phyloP scores from a whole-genome alignment of 2,329 filamentous ascomycete species.

The Aspergillus sp. region DNA sequence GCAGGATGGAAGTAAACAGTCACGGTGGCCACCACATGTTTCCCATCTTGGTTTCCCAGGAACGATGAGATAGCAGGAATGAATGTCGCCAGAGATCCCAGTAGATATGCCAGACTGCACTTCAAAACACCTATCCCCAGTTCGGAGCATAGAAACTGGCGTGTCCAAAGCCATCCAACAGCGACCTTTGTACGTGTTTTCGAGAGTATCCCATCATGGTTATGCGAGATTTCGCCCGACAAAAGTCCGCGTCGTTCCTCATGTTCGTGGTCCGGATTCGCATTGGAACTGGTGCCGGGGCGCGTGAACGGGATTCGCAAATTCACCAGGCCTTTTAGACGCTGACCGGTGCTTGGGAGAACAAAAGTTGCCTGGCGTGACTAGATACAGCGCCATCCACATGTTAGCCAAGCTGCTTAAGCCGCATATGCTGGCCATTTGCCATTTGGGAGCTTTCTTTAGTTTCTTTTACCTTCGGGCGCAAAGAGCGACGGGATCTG shows the following conservation, averaged over 20 bases:
- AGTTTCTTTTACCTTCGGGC: conserved; percentile 22
- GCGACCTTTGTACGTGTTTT: conserved; percentile 22
- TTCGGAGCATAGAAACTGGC: conserved; percentile 60
- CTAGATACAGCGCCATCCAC: conserved; percentile 31
- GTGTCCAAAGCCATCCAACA: conserved; percentile 35
- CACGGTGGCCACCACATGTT: conserved; percentile 87
- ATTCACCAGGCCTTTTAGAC: conserved; percentile 70
- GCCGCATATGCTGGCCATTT: not conserved
- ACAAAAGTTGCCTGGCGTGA: conserved; percentile 81
- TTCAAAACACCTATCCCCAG: conserved; percentile 76
- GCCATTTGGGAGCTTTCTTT: not conserved
- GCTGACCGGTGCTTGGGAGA: conserved; percentile 76
- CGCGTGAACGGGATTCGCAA: conserved; percentile 49
- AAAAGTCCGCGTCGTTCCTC: conserved; percentile 31
- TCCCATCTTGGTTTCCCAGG: conserved; percentile 77
- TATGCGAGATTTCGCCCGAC: conserved; percentile 14
- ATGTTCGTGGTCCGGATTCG: conserved; percentile 4
- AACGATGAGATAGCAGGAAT: conserved; percentile 63
- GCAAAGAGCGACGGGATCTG: conserved; percentile 25
- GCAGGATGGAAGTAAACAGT: conserved; percentile 94
- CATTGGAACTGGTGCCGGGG: conserved; percentile 24
- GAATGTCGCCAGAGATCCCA: conserved; percentile 82
- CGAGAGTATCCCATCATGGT: conserved; percentile 8
- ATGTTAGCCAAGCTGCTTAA: conserved; percentile 4
- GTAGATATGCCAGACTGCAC: conserved; percentile 79